Conservation (phyloP, 257 asterid species). For the Primulina eburnea region DNA sequence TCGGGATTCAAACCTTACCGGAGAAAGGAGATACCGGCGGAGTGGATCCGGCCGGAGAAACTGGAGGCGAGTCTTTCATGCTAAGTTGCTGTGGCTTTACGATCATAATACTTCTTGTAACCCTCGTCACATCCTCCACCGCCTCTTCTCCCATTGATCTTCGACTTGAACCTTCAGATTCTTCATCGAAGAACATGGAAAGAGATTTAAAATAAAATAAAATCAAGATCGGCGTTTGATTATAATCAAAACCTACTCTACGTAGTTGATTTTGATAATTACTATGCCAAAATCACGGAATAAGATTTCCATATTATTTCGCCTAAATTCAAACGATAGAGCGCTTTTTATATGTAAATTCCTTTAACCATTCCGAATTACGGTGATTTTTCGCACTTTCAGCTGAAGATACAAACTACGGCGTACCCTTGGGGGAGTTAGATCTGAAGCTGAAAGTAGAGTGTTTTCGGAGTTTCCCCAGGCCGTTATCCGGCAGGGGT, state of each 20-base stretch:
- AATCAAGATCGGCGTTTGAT: not conserved
- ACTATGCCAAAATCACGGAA: no score
- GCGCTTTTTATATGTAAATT: not conserved
- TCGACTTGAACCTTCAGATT: slow-evolving; percentile 38
- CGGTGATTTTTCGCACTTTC: not conserved
- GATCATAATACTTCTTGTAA: slow-evolving; percentile 93
- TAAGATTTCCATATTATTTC: no score
- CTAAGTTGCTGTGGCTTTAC: slow-evolving; percentile 54
- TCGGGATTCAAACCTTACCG: slow-evolving; percentile 44
- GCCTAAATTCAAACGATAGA: no score
- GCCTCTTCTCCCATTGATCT: slow-evolving; percentile 45
- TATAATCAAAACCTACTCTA: not conserved
- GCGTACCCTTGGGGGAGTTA: slow-evolving; percentile 77
- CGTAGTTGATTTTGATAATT: not conserved
- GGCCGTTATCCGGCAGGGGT: slow-evolving; percentile 80
- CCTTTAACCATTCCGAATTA: not conserved
- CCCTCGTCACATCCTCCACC: slow-evolving; percentile 53
- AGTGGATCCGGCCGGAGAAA: slow-evolving; percentile 74
- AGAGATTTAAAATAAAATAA: not conserved
- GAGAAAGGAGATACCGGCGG: slow-evolving; percentile 93
- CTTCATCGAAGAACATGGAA: slow-evolving; percentile 25
- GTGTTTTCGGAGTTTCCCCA: slow-evolving; percentile 74
- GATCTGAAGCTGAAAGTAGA: slow-evolving; percentile 57
- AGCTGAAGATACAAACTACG: slow-evolving; percentile 29
- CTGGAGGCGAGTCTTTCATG: slow-evolving; percentile 78